Evolutionary conservation across 306 rosid genomes (phyloP), one percentile per base, ranked within the genome.

Genomic region (Rubus parviflorus): DNA sequence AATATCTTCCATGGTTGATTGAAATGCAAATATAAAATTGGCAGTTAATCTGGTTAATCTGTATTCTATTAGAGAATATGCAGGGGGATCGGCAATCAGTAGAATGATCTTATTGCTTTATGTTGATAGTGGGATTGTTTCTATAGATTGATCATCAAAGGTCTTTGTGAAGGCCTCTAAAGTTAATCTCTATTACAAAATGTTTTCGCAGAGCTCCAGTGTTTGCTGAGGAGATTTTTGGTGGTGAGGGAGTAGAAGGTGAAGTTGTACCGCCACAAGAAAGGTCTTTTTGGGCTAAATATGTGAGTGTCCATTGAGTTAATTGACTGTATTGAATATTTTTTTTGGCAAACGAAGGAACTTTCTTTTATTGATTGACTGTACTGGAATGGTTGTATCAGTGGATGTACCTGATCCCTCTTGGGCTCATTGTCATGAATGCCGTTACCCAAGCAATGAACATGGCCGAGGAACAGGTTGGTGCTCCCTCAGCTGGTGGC

Each of bases 391-490:
- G 73, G 64, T 16, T 69, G 57, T 81, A 58, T 48, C 89, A 95
- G 98, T 95, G 98, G 98, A 95, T 95, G 98, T 95, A 95, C 79
- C 25, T 86, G 83, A 92, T 95, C 61, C 98, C 98, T 35, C 97
- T 95, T 11, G 98, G 98, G 85, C 88, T 95, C 74, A 90, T 95
- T 38, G 86, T 95, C 74, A 92, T 92, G 99, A 95, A 95, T 60
- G 97, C 97, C 40, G 45, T 92, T 67, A 95, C 97, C 73, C 99
- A 95, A 90, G 97, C 97, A 80, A 89, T 87, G 97, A 95, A 95
- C 79, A 81, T 92, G 97, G 88, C 97, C 0, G 98, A 92, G 76
- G 97, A 95, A 83, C 98, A 81, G 77, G 90, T 86, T 49, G 88
- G 83, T 25, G 97, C 90, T 53, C 96, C 84, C 75, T 46, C 80